A percentile compares a stretch with the other conserved stretches of the same genome.
Conservation (phyloP, 2,329 filamentous ascomycete species). For the Ustulina deusta region DNA sequence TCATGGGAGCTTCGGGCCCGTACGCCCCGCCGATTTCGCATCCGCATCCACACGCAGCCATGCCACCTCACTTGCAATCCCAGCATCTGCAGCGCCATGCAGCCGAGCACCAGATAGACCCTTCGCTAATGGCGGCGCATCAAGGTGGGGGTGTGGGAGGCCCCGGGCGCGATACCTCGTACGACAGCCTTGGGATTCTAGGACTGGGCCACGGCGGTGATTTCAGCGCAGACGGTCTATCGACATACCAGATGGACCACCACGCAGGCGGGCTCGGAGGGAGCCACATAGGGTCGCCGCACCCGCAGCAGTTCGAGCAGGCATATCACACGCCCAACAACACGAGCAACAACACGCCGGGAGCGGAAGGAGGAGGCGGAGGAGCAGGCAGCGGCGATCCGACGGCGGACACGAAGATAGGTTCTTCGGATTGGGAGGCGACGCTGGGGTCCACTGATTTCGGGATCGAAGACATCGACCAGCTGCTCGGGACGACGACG, state of each 20-base stretch:
- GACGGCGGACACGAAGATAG: slow-evolving; percentile 31
- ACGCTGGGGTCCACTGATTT: slow-evolving; percentile 40
- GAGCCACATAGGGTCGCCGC: slow-evolving; percentile 33
- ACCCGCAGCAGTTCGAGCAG: slow-evolving; percentile 40
- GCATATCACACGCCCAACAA: slow-evolving; percentile 32
- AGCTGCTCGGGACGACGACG: slow-evolving; percentile 44
- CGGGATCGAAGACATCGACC: slow-evolving; percentile 44
- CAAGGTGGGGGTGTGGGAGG: slow-evolving; percentile 22
- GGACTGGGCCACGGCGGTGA: slow-evolving; percentile 34
- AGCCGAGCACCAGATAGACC: slow-evolving; percentile 37
- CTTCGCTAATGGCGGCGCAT: slow-evolving; percentile 33
- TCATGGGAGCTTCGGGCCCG: slow-evolving; percentile 23
- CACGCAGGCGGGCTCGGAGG: slow-evolving; percentile 31
- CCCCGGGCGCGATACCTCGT: slow-evolving; percentile 23
- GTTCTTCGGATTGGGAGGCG: slow-evolving; percentile 43
- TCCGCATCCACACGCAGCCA: slow-evolving; percentile 28
- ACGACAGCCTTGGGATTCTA: slow-evolving; percentile 43
- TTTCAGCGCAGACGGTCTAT: slow-evolving; percentile 38
- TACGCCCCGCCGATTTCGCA: slow-evolving; percentile 26
- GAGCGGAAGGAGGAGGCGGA: slow-evolving; percentile 23
- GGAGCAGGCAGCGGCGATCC: slow-evolving; percentile 4
- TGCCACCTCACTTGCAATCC: slow-evolving; percentile 18
- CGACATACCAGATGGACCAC: slow-evolving; percentile 40
- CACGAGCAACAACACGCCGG: slow-evolving; percentile 21
- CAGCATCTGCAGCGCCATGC: slow-evolving; percentile 23